Base-by-base conservation (phyloP, 768 basidiomycete species). In the Boletus eberwhitei region DNA sequence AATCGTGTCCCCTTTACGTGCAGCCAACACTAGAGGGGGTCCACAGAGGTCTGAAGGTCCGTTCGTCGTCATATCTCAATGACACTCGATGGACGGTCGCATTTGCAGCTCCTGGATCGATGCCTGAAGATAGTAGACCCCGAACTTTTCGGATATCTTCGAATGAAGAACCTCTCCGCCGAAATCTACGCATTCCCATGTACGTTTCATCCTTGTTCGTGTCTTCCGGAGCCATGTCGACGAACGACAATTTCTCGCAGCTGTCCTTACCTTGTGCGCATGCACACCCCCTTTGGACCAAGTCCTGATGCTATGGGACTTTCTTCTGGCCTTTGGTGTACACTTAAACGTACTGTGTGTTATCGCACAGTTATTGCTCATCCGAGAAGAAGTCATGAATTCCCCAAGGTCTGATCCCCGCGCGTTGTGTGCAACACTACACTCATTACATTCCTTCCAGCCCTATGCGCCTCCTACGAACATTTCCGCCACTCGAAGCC, bases 121-220 rank as follows among this genome's bases (percentile, higher is more conserved):
- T 98, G 95, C 69, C 76, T 99, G 36, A 86, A 92, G 65, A 87
- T 93, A 48, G 87, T 98, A 13, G 97, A 99, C 66, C 85, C 87
- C 0, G 89, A 93, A 45, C 77, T 98, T 24, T 96, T 83, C 67
- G 75, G 76, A 14, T 79, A 94, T 71, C 75, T 99, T 36, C 82
- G 89, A 38, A 87, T 87, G 34, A 97, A 94, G 65, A 96, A 96
- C 61, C 80, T 99, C 8, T 88, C 88, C 11, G 97, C 97, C 5
- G 95, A 98, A 70, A 83, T 99, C 24, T 98, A 98, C 69, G 97
- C 96, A 4, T 99, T 99, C 67, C 93, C 97, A 42, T 97, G 94
- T 93, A 65, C 54, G 89, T 79, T 24, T 36, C 19, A 38, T 46
- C 34, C 11, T 43, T 47, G 31, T 4, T 43, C 14, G 16, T 53